Base-by-base conservation (phyloP, 441 rosid genomes). In the Hura crepitans region DNA sequence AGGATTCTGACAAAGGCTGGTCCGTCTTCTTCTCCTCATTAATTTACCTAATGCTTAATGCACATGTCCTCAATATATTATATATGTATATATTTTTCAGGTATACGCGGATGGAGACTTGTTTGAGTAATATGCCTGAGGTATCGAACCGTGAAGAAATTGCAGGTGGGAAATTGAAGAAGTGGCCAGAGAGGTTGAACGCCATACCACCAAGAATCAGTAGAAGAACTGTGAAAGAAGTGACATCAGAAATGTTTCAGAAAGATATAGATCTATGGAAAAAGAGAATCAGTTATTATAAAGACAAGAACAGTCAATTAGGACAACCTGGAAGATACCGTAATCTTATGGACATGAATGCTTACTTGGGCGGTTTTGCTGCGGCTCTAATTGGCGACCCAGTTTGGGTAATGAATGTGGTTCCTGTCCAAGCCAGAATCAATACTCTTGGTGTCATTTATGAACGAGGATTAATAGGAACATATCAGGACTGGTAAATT, bases 361-460 rank as follows among this genome's bases (percentile, higher is more conserved):
- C 93, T 17, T 62, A 75, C 56, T 77, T 90, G 65, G 98, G 96
- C 14, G 94, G 98, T 35, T 89, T 93, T 18, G 93, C 98, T 6
- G 93, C 98, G 2, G 91, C 96, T 53, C 82, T 90, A 0, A 61
- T 72, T 18, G 66, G 80, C 45, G 84, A 86, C 28, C 96, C 96
- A 3, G 72, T 86, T 14, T 90, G 97, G 98, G 98, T 89, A 18
- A 93, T 93, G 96, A 93, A 93, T 64, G 93, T 85, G 70, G 96
- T 89, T 62, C 93, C 97, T 0, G 86, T 75, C 1, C 88, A 87
- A 68, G 78, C 89, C 0, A 60, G 75, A 42, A 72, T 84, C 43
- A 87, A 90, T 60, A 81, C 96, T 18, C 91, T 93, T 9, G 97
- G 93, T 43, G 91, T 81, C 39, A 77, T 93, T 65, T 93, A 85